Conservation (phyloP, 2,329 filamentous ascomycete genomes). For the Fusarium papillatum region DNA sequence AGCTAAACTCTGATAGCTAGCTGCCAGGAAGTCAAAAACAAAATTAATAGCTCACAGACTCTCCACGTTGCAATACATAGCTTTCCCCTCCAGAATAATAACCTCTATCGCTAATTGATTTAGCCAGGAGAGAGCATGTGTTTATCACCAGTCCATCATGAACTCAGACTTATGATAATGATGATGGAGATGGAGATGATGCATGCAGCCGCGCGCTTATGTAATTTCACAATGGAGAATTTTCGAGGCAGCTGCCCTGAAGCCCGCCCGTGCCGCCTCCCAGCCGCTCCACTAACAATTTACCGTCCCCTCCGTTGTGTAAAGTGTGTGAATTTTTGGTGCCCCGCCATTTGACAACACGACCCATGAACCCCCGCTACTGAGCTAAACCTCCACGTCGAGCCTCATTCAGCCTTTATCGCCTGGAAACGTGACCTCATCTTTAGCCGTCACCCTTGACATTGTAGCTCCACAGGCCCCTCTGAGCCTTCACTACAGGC, state of each 20-base stretch:
- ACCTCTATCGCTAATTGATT: background rate
- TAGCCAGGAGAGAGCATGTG: background rate
- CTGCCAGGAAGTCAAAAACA: background rate
- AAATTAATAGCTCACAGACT: slow-evolving; percentile 1
- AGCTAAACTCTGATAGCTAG: background rate
- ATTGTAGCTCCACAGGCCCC: slow-evolving; percentile 6
- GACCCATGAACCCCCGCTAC: slow-evolving; percentile 39
- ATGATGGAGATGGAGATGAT: background rate
- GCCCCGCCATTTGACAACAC: slow-evolving; percentile 42
- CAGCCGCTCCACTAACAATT: slow-evolving; percentile 33
- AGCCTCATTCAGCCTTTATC: slow-evolving; percentile 39
- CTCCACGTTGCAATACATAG: background rate
- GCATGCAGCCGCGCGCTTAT: slow-evolving; percentile 1
- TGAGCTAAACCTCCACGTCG: slow-evolving; percentile 43
- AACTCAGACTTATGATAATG: background rate
- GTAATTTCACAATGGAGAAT: background rate
- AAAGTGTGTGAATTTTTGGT: slow-evolving; percentile 29
- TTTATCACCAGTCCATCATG: slow-evolving; percentile 5
- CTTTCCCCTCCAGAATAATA: background rate
- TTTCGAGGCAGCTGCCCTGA: background rate
- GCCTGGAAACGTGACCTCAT: slow-evolving; percentile 21
- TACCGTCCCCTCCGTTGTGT: background rate
- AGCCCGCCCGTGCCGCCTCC: background rate
- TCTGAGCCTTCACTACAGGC: background rate
- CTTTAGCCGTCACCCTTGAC: slow-evolving; percentile 6